Evolutionary conservation across 352 stramenopile species (phyloP).

Genomic region (Thraustotheca clavata): DNA sequence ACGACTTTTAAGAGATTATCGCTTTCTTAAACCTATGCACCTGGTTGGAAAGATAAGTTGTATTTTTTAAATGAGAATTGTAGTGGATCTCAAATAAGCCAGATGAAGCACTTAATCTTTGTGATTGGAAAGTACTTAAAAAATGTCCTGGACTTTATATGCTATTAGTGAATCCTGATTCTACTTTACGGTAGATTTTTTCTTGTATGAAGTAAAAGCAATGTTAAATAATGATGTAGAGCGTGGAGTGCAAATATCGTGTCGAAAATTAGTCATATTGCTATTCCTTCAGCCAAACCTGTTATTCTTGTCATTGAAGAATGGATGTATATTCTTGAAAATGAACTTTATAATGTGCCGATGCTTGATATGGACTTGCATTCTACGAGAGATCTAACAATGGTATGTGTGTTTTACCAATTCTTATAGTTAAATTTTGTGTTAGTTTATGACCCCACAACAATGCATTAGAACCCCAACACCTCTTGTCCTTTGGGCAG

Average conservation of each 20-base stretch:
- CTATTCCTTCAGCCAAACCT: slow-evolving; percentile 32
- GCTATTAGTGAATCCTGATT: slow-evolving; percentile 66
- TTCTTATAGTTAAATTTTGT: neutral
- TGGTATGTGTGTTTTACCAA: slow-evolving; percentile 30
- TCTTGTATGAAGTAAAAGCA: neutral
- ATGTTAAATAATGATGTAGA: slow-evolving; percentile 24
- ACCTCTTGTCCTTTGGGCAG: slow-evolving; percentile 65
- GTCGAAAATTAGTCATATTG: slow-evolving; percentile 44
- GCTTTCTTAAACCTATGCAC: slow-evolving; percentile 61
- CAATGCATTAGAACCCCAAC: slow-evolving; percentile 79
- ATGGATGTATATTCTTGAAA: slow-evolving; percentile 84
- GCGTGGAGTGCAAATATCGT: slow-evolving; percentile 55
- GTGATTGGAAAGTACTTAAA: slow-evolving; percentile 33
- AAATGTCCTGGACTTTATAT: slow-evolving; percentile 61
- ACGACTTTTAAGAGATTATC: slow-evolving; percentile 72
- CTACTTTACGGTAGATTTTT: slow-evolving; percentile 45
- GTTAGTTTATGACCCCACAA: slow-evolving; percentile 55
- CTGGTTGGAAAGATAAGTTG: slow-evolving; percentile 35
- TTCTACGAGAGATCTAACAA: slow-evolving; percentile 53
- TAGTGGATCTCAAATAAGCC: slow-evolving; percentile 13
- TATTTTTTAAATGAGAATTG: neutral
- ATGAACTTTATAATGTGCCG: slow-evolving; percentile 56
- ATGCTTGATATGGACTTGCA: slow-evolving; percentile 59
- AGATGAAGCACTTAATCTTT: neutral
- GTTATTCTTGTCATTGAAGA: slow-evolving; percentile 74